These are phyloP conservation scores for Teratosphaeria nubilosa DNA, from an alignment of 2,329 filamentous ascomycete species.

Conservation along the genomic window DNA sequence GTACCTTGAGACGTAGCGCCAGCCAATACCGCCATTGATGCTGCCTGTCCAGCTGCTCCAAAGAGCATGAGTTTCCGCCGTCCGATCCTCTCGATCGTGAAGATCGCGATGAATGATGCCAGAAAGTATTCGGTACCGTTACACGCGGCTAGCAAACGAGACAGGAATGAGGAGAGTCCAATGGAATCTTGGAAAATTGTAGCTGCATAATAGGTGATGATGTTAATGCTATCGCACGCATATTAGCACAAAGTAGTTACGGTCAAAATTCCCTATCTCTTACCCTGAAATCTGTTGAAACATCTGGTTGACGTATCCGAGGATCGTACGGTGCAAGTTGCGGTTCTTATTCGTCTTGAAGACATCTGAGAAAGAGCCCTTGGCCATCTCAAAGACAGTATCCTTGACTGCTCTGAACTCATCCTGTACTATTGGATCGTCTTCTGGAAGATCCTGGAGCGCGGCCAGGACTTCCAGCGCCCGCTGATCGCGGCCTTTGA, in stretches of 20 bases:
- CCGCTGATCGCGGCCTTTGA: conserved; percentile 46
- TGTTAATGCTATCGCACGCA: conserved; percentile 11
- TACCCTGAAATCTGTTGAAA: conserved; percentile 24
- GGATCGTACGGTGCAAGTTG: conserved; percentile 24
- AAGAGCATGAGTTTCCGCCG: conserved; percentile 62
- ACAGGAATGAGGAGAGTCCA: conserved; percentile 40
- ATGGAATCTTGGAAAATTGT: conserved; percentile 44
- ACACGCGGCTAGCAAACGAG: conserved; percentile 41
- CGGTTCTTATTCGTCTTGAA: conserved; percentile 24
- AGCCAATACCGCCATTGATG: conserved; percentile 23
- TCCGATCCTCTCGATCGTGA: conserved; percentile 41
- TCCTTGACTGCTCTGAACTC: conserved; percentile 45
- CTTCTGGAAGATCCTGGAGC: conserved; percentile 36
- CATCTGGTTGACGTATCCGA: conserved; percentile 27
- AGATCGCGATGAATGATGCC: conserved; percentile 39
- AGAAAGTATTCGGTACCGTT: conserved; percentile 47
- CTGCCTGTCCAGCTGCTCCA: conserved; percentile 44
- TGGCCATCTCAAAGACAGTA: conserved; percentile 37
- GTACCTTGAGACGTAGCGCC: conserved; percentile 14
- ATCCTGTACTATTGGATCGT: conserved; percentile 34
- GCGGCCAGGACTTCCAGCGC: conserved; percentile 38
- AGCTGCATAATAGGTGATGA: conserved; percentile 31
- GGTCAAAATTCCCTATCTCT: too few relatives aligned
- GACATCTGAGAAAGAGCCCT: conserved; percentile 21
- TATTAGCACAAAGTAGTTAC: too few relatives aligned